Evolutionary conservation across 1,284 basidiomycete species (phyloP).

Genomic region (Puccinia hordei): DNA sequence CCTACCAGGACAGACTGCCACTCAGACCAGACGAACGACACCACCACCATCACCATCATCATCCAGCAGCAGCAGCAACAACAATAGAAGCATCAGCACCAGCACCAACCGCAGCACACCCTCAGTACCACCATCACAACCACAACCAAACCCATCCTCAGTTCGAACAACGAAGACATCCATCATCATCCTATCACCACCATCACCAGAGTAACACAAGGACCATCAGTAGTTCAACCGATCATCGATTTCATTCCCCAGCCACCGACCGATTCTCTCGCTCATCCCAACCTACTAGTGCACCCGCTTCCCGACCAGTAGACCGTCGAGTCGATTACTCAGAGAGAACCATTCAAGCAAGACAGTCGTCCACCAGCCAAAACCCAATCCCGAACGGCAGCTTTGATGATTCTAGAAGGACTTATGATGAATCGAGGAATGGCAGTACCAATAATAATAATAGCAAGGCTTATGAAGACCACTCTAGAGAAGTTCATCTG

Average conservation of each 20-base stretch:
- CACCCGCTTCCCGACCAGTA: background rate
- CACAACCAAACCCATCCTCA: background rate
- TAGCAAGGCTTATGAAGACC: background rate
- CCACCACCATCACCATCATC: background rate
- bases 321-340: background rate
- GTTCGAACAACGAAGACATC: background rate
- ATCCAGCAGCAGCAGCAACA: background rate
- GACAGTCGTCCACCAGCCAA: background rate
- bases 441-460: background rate
- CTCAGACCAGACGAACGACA: background rate
- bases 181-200: background rate
- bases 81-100: no score
- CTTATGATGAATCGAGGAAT: background rate
- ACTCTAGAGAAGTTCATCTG: background rate
- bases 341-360: slow-evolving; percentile 1
- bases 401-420: background rate
- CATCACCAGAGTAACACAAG: background rate
- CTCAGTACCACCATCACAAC: background rate
- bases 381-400: background rate
- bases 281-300: background rate
- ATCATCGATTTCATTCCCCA: background rate
- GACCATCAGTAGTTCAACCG: background rate
- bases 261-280: background rate
- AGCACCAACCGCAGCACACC: background rate
- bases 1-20: slow-evolving; percentile 1